Evolutionary conservation across 768 basidiomycete genomes (phyloP), one percentile per base, ranked within the genome.

Genomic region (Pholiota conissans): DNA sequence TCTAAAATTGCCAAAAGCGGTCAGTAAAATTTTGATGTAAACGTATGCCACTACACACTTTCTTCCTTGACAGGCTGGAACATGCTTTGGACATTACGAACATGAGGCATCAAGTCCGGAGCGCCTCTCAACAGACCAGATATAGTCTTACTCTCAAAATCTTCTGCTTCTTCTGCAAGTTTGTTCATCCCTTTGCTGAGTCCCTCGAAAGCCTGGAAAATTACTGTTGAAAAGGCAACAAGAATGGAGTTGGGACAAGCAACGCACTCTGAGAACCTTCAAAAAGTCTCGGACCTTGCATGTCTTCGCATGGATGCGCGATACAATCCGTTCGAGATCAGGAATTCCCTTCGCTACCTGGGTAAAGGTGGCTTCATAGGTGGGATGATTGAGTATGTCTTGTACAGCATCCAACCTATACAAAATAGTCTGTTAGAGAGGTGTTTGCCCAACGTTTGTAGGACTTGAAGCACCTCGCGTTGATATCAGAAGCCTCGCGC

Each of bases 321-420:
- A 95, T 9, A 99, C 87, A 56, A 97, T 85, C 13, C 97, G 91
- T 69, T 98, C 93, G 8, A 96, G 81, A 70, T 98, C 96, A 5
- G 95, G 95, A 6, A 97, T 69, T 13, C 88, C 86, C 71, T 92
- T 93, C 8, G 86, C 88, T 20, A 95, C 69, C 49, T 82, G 79
- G 20, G 79, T 82, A 70, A 98, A 98, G 0, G 86, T 81, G 5
- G 76, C 78, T 65, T 91, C 87, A 65, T 95, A 96, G 0, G 80
- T 83, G 1, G 84, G 85, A 62, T 96, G 84, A 22, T 84, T 77
- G 66, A 98, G 84, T 45, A 99, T 81, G 67, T 96, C 96, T 65
- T 97, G 79, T 2, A 99, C 93, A 3, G 97, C 97, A 69, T 98
- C 95, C 18, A 97, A 85, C 56, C 96, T 95, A 55, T n/a, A 24